Evolutionary conservation across 1,284 basidiomycete genomes (phyloP), one percentile per base, ranked within the genome.

Genomic region (Puccinia sorghi): DNA sequence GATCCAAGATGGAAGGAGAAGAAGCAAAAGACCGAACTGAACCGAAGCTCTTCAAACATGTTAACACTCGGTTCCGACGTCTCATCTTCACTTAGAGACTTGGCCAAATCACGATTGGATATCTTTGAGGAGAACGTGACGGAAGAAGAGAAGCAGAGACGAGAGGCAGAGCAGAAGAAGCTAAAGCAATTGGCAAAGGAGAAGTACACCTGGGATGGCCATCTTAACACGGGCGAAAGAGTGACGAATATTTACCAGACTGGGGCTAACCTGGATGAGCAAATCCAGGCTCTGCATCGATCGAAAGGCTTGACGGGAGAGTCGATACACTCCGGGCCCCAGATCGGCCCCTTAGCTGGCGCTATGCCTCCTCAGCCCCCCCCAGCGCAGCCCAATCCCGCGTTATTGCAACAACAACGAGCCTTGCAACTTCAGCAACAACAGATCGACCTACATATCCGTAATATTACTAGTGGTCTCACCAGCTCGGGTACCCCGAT

Each of bases 1-100:
- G 95, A 99, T 86, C 97, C 97, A 56, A 90, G 91, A 83, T 98
- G 94, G 94, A 97, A 97, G 85, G 93, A 94, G 80, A 93, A 96
- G 84, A 92, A 94, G 82, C 91, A 93, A 82, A 88, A 86, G 22
- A 86, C 94, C 82, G 94, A 97, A 84, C 88, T 90, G 67, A 91
- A 94, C 84, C 92, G 93, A 83, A 92, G 92, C 8, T 94, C 97
- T 84, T 90, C 93, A 9, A 92, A 92, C 57, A 91, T 96, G 84
- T 87, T 71, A 32, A 50, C 48, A 11, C 67, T 81, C 82, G 86
- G 94, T 81, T 93, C 94, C 32, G 93, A 97, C 84, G 92, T 97
- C 79, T 91, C 93, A 37, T 90, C 91, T 0, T 95, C 94, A 46
- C 90, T 97, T 82, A 92, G 91, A 84, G 92, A 93, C 81, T 90